These are phyloP conservation scores for Pelargonium australe DNA, from an alignment of 441 rosid species.

Conservation along the genomic window DNA sequence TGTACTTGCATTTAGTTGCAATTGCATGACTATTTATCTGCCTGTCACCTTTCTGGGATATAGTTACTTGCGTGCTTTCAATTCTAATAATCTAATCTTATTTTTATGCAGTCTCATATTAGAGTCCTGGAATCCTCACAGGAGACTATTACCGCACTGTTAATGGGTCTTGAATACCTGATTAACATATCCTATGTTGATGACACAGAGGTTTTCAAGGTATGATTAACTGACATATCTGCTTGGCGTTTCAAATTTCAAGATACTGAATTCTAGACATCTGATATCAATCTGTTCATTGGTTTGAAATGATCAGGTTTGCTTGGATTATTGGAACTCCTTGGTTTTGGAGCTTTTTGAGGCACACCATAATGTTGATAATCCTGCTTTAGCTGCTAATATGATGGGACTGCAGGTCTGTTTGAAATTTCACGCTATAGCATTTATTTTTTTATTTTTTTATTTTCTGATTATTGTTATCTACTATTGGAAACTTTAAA, in stretches of 20 bases:
- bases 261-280: neutral
- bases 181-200: conserved; percentile 89
- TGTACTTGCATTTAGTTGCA: neutral
- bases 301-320: conserved; percentile 52
- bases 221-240: conserved; percentile 16
- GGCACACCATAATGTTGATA: conserved; percentile 75
- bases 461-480: too few relatives aligned
- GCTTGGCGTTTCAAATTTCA: conserved; percentile 6
- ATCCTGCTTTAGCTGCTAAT: conserved; percentile 66
- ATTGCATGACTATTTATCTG: neutral
- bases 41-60: neutral
- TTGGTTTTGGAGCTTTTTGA: conserved; percentile 90
- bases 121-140: conserved; percentile 72
- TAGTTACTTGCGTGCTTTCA: neutral
- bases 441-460: too few relatives aligned
- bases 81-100: conserved; percentile 4
- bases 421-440: neutral
- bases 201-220: conserved; percentile 99
- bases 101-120: conserved; percentile 64
- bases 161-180: conserved; percentile 87
- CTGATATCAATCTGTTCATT: neutral
- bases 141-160: conserved; percentile 57
- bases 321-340: conserved; percentile 98
- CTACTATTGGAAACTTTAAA: too few relatives aligned
- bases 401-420: conserved; percentile 89